These are phyloP conservation scores for Exserohilum turcica DNA, from an alignment of 2,329 filamentous ascomycete genomes.

Conservation along the genomic window DNA sequence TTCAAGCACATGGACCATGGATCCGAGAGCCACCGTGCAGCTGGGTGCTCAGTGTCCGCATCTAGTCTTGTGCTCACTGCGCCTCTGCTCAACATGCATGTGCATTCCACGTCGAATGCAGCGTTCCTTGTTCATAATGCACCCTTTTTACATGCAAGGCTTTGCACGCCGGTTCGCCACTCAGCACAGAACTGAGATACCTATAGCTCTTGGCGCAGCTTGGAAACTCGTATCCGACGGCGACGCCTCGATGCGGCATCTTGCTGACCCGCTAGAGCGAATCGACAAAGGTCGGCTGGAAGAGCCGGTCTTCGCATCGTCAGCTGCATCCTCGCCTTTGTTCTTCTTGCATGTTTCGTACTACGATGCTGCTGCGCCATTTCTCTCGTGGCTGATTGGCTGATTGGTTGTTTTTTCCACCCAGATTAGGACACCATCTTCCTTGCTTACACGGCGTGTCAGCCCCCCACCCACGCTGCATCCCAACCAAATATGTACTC, in stretches of 20 bases:
- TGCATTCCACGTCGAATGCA: neutral
- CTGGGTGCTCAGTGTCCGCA: neutral
- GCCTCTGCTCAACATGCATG: neutral
- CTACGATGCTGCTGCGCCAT: neutral
- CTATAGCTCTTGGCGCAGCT: neutral
- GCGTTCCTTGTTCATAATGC: neutral
- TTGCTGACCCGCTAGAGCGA: neutral
- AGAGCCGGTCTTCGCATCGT: neutral
- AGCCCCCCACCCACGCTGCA: neutral
- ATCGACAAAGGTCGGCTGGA: neutral
- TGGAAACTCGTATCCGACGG: neutral
- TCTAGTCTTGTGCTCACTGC: conserved; percentile 1
- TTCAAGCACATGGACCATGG: neutral
- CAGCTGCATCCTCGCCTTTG: neutral
- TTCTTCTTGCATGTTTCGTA: neutral
- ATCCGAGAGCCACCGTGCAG: neutral
- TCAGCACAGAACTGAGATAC: neutral
- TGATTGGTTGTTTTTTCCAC: neutral
- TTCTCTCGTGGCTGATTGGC: neutral
- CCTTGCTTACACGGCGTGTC: neutral
- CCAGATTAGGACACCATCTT: neutral
- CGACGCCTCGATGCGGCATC: neutral
- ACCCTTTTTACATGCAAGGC: neutral
- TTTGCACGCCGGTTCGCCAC: neutral
- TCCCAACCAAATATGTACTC: neutral